These are phyloP conservation scores for Eragrostis nindensis DNA, from an alignment of 176 grass and related monocot species.

Conservation along the genomic window DNA sequence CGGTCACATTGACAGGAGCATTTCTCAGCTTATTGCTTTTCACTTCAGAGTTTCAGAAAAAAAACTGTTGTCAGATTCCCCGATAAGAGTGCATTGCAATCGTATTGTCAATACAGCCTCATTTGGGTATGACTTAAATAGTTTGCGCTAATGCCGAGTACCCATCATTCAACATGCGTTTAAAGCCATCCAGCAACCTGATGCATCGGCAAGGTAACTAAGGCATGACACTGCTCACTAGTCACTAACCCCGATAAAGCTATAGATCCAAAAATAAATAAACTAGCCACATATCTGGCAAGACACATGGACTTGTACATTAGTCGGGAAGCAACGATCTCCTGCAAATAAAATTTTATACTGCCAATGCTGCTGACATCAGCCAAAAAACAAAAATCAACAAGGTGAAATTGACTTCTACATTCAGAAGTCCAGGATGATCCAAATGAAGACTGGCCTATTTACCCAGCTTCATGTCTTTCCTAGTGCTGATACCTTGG, in stretches of 20 bases:
- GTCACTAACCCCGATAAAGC: not conserved
- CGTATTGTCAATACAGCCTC: not conserved
- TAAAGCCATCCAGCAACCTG: not conserved
- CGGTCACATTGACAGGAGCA: no score
- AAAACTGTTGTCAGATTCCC: not conserved
- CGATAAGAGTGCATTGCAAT: not conserved
- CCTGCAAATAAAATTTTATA: not conserved
- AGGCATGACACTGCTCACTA: not conserved
- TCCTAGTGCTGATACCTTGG: not conserved
- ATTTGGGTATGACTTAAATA: not conserved
- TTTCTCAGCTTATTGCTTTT: no score
- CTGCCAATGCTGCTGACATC: slow-evolving; percentile 7
- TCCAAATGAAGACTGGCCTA: slow-evolving; percentile 2
- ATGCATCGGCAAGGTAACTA: not conserved
- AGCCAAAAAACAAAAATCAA: slow-evolving; percentile 7
- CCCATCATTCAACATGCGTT: not conserved
- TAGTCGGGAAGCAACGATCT: not conserved
- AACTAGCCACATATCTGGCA: not conserved
- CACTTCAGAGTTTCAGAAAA: no score
- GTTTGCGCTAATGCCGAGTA: not conserved
- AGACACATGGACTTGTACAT: not conserved
- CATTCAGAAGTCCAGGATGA: not conserved
- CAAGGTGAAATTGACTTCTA: slow-evolving; percentile 1
- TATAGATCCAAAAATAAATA: slow-evolving; percentile 25
- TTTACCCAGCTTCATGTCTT: not conserved